These are phyloP conservation scores for Articulospora tetracladia DNA, from an alignment of 495 filamentous ascomycete genomes.

Conservation along the genomic window DNA sequence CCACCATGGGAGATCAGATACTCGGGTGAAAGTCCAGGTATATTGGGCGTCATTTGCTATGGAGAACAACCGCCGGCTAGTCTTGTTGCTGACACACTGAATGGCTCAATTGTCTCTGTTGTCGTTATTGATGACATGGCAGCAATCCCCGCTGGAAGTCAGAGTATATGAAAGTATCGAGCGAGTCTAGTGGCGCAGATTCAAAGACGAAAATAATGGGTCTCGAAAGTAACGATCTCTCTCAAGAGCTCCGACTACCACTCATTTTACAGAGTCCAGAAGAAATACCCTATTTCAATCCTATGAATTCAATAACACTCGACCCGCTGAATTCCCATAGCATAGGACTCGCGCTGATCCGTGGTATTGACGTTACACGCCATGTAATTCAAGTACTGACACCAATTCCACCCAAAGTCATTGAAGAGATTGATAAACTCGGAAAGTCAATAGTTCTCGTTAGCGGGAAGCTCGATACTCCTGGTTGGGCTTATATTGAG, in stretches of 20 bases:
- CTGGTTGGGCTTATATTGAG: conserved; percentile 56
- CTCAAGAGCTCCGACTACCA: neutral
- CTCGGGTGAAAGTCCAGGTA: conserved; percentile 20
- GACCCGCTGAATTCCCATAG: conserved; percentile 26
- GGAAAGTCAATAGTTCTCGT: conserved; percentile 48
- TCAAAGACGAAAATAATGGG: neutral
- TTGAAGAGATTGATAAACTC: conserved; percentile 26
- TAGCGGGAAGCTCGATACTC: conserved; percentile 52
- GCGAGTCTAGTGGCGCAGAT: neutral
- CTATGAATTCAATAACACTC: conserved; percentile 19
- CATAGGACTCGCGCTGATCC: conserved; percentile 48
- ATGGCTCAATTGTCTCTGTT: conserved; percentile 25
- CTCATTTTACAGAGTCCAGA: conserved; percentile 17
- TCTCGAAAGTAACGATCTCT: neutral
- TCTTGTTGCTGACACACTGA: conserved; percentile 23
- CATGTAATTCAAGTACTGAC: conserved; percentile 48
- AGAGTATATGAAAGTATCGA: neutral
- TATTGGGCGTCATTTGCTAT: conserved; percentile 24
- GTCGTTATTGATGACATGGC: conserved; percentile 25
- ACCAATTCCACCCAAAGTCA: conserved; percentile 33
- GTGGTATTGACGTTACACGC: conserved; percentile 45
- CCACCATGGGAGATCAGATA: conserved; percentile 26
- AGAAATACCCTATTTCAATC: conserved; percentile 29
- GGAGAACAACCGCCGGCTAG: conserved; percentile 24
- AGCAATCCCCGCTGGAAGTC: conserved; percentile 20